Conservation (phyloP, 2,329 filamentous ascomycete species). For the Penicillium crustosum region DNA sequence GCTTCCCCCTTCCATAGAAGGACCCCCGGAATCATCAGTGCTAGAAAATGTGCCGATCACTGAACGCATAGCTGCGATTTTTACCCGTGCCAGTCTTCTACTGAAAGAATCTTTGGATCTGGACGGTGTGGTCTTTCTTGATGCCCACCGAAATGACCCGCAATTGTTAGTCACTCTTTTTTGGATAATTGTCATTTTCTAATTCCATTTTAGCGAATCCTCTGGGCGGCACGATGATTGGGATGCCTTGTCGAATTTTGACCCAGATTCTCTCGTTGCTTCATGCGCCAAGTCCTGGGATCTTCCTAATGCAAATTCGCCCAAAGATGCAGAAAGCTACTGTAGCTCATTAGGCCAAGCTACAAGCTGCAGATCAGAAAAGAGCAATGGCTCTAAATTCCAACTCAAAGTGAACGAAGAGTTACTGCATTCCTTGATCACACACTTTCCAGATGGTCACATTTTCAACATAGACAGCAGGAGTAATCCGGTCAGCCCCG, state of each 20-base stretch:
- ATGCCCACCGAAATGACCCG: conserved; percentile 24
- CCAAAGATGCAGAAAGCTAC: conserved; percentile 4
- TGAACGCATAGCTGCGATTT: conserved; percentile 32
- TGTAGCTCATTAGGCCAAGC: conserved; percentile 25
- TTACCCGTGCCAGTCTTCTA: conserved; percentile 46
- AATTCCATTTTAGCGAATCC: conserved; percentile 14
- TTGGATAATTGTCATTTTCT: background rate
- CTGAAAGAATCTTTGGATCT: conserved; percentile 46
- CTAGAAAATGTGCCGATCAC: conserved; percentile 15
- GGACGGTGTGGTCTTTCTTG: conserved; percentile 39
- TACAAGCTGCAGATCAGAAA: conserved; percentile 3
- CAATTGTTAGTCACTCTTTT: conserved; percentile 22
- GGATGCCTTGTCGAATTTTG: conserved; percentile 20
- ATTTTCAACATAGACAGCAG: conserved; percentile 19
- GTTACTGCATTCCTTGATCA: conserved; percentile 18
- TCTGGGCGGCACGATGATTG: conserved; percentile 20
- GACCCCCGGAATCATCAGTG: background rate
- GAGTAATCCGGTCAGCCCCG: background rate
- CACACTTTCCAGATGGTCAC: conserved; percentile 28
- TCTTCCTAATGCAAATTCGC: background rate
- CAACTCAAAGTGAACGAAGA: conserved; percentile 16
- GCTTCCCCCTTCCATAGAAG: background rate
- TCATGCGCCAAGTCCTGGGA: background rate
- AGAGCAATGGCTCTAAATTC: background rate
- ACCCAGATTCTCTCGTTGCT: background rate